Evolutionary conservation across 306 rosid species (phyloP), one percentile per base, ranked within the genome.

Genomic region (Pterocarpus macrocarpus): DNA sequence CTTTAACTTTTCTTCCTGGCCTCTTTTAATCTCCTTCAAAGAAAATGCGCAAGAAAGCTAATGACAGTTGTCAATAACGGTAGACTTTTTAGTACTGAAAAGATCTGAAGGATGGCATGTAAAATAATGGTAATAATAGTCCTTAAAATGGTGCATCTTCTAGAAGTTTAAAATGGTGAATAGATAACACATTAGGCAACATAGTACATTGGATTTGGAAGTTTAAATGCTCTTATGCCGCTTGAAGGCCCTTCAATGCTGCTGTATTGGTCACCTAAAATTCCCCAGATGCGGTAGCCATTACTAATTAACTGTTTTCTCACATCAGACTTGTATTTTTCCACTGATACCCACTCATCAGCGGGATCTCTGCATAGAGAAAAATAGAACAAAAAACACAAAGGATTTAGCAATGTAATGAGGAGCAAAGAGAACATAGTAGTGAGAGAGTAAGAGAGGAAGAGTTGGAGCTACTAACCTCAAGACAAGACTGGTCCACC

Each of bases 181-280:
- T 34, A 69, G 38, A 39, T 69, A 53, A 69, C 10, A 41, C 41
- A 36, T 68, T 64, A 83, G 57, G 76, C 76, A 78, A 78, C 80
- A 65, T 83, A 72, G 86, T 83, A 83, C 80, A 83, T 83, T 56
- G 86, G 83, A 72, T 83, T 83, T 71, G 86, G 86, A 8, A 83
- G 83, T 78, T 83, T 83, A 68, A 78, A 83, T 64, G 76, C 64
- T 4, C 83, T 83, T 63, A 0, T 77, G 47, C 65, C 13, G 50
- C 80, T 83, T 35, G 83, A 76, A 65, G 4, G 16, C 55, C 71
- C 83, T 50, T 78, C 64, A 64, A 83, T 64, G 64, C 86, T 78
- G 45, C 80, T 83, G 56, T 72, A 72, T 71, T 83, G 86, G 71
- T 83, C 80, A 2, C 83, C 83, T 15, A 83, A 1, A 72, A 72